phyloP scores from a whole-genome alignment of 768 basidiomycete species.

The Phaeotremella skinneri region DNA sequence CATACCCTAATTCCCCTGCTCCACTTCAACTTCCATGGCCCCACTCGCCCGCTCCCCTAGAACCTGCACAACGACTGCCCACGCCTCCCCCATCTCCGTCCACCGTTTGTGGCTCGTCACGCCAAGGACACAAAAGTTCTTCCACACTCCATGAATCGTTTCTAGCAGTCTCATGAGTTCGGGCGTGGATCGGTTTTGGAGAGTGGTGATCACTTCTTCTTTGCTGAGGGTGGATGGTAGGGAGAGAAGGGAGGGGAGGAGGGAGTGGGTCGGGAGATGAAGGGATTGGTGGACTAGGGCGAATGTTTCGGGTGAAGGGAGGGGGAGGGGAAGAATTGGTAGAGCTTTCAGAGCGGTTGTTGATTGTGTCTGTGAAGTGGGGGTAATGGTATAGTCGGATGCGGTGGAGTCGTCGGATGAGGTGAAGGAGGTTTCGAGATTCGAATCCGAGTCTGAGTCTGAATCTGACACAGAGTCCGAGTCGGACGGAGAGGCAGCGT shows the following conservation, averaged over 20 bases:
- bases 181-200: conserved; percentile 3
- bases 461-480: background rate
- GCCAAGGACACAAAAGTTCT: conserved; percentile 20
- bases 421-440: background rate
- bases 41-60: conserved; percentile 7
- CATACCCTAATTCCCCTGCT: too few relatives aligned
- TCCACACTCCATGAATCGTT: conserved; percentile 22
- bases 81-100: conserved; percentile 18
- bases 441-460: background rate
- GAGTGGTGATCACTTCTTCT: background rate
- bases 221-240: conserved; percentile 5
- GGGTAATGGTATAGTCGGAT: background rate
- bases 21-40: too few relatives aligned
- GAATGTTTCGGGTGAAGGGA: conserved; percentile 25
- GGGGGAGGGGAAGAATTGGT: conserved; percentile 9
- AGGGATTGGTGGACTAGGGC: conserved; percentile 13
- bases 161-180: conserved; percentile 17
- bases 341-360: background rate
- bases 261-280: conserved; percentile 9
- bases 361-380: background rate
- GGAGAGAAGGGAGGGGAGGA: conserved; percentile 13
- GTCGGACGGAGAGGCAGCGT: background rate
- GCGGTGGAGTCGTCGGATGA: background rate
- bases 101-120: conserved; percentile 5
- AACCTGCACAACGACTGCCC: conserved; percentile 15